Conservation (phyloP, 345 rosid species). For the Raphanus raphanistrum region DNA sequence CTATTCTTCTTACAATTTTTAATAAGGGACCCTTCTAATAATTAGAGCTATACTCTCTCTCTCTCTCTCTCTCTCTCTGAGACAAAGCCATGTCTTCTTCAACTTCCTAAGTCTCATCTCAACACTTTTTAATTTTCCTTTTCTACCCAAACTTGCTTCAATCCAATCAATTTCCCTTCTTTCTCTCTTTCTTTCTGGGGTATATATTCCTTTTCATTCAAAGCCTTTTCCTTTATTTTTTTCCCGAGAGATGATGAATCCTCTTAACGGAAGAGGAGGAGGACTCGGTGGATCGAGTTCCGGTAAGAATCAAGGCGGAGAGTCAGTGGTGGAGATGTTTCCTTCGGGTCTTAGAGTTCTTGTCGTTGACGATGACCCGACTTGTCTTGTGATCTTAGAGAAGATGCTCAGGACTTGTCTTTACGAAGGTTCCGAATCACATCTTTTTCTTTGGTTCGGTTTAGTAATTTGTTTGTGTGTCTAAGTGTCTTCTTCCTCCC, state of each 20-base stretch:
- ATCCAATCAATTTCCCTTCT: constrained; percentile 9
- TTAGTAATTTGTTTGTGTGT: neutral
- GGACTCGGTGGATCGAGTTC: constrained; percentile 66
- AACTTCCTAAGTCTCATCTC: constrained; percentile 46
- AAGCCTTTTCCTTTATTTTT: neutral
- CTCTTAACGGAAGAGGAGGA: constrained; percentile 58
- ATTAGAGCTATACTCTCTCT: too few relatives aligned
- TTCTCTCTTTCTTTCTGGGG: neutral
- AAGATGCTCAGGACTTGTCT: constrained; percentile 65
- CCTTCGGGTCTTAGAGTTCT: constrained; percentile 88
- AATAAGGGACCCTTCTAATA: too few relatives aligned
- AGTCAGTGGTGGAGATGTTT: constrained; percentile 53
- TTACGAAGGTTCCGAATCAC: constrained; percentile 60
- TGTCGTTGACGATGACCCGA: constrained; percentile 95
- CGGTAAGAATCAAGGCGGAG: constrained; percentile 49
- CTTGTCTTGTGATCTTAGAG: constrained; percentile 58
- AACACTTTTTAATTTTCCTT: constrained; percentile 9
- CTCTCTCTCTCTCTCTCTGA: too few relatives aligned
- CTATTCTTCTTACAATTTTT: too few relatives aligned
- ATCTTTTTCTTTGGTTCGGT: neutral
- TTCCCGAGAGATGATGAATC: constrained; percentile 51
- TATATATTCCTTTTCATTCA: constrained; percentile 11
- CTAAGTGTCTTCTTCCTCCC: neutral
- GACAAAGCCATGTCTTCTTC: constrained; percentile 50
- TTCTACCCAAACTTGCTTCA: constrained; percentile 31